Base-by-base conservation (phyloP, 352 stramenopile species). In the Thraustochytrium striatum region DNA sequence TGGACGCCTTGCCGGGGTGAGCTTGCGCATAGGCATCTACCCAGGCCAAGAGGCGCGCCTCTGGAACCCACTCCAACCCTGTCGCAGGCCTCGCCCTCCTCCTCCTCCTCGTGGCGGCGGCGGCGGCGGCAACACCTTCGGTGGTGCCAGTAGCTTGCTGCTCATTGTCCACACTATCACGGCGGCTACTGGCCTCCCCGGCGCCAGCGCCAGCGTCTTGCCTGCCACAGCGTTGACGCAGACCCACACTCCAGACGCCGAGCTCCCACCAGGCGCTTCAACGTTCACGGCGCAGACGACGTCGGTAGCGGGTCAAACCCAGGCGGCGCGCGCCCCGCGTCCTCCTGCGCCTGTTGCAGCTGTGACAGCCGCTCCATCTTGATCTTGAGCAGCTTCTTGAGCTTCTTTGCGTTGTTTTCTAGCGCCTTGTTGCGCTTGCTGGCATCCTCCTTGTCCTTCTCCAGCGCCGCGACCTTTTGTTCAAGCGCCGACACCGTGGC, bases 241-340 rank as follows among this genome's bases (percentile, higher is more conserved):
- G n/a, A n/a, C n/a, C n/a, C n/a, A n/a, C n/a, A n/a, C n/a, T n/a
- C n/a, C n/a, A n/a, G n/a, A n/a, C n/a, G n/a, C n/a, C n/a, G n/a
- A n/a, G n/a, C n/a, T n/a, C n/a, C n/a, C n/a, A n/a, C n/a, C n/a
- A n/a, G n/a, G n/a, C n/a, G n/a, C n/a, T n/a, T 52, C 41, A 9
- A 61, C 36, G 19, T 50, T 35, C 13, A 75, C 65, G 1, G 30
- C 65, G 65, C 65, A 75, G 21, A 75, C 1, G 30, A 25, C 47
- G 39, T 75, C 65, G 19, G n/a, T 43, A 21, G 32, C 47, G 65
- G 65, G 36, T 61, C 50, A 35, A 75, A 75, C 5, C 65, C 65
- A 3, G 30, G 5, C 25, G 65, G 65, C 16, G 65, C 65, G 19
- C 5, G 32, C 32, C 36, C 30, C 25, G 13, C 35, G 19, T 21